Conservation (phyloP, 768 basidiomycete genomes). For the Mycena haematopus region DNA sequence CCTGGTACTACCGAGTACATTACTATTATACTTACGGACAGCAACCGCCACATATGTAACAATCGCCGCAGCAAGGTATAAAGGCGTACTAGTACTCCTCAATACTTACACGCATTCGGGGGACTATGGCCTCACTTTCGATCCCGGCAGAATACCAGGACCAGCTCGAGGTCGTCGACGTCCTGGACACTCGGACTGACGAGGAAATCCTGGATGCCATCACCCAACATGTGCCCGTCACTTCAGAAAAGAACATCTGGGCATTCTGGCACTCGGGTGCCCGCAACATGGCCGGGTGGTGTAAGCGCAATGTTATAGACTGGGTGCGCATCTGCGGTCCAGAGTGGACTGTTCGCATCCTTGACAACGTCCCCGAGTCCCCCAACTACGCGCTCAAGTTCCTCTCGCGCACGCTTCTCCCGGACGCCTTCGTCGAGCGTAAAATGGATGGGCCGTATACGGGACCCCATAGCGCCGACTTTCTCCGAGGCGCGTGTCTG, state of each 20-base stretch:
- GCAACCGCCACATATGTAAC: too few species aligned
- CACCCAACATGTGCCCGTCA: background rate
- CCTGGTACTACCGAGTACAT: too few species aligned
- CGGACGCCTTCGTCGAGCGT: background rate
- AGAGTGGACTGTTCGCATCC: background rate
- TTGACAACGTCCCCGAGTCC: constrained; percentile 2
- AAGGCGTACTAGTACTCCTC: too few species aligned
- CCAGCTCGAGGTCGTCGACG: background rate
- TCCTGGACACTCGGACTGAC: background rate
- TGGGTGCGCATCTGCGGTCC: constrained; percentile 2
- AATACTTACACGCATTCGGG: too few species aligned
- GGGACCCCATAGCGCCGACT: background rate
- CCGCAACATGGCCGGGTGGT: background rate
- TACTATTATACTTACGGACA: too few species aligned
- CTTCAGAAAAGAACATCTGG: constrained; percentile 2
- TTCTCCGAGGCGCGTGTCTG: background rate
- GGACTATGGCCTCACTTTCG: background rate
- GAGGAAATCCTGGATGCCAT: background rate
- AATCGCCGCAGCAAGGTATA: too few species aligned
- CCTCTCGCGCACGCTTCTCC: background rate
- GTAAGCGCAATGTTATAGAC: background rate
- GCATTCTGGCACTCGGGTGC: background rate
- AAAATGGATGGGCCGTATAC: constrained; percentile 1
- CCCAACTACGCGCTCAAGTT: constrained; percentile 1
- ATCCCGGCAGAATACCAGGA: background rate